Base-by-base conservation (phyloP, 2,329 filamentous ascomycete genomes). In the Diplodia scrobiculata region DNA sequence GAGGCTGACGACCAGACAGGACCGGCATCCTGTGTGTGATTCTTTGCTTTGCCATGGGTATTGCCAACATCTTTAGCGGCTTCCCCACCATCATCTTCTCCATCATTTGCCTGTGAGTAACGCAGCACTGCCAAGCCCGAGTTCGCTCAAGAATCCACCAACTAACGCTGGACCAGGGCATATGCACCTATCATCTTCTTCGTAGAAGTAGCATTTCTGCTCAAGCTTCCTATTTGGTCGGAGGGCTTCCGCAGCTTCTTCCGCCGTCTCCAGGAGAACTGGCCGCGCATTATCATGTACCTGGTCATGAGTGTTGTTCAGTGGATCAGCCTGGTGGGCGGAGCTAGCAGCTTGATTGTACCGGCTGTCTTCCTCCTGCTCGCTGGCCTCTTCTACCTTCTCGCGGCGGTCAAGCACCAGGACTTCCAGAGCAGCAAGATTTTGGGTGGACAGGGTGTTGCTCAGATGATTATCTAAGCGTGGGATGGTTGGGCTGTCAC, bases 191-290 rank as follows among this genome's bases (percentile, higher is more conserved):
- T 83, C 71, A 80, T 83, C 72, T 76, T 83, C 72, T 83, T 83
- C 74, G 80, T 83, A 71, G 81, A 99, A 79, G 89, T 99, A 19
- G 95, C 95, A 32, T 89, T 98, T 67, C 90, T 99, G 67, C 89
- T 99, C 68, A 91, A 95, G 80, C 97, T 99, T 82, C 99, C 95
- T 83, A 95, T 95, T 67, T 99, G 95, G 5, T 98, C 94, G 14
- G 80, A 89, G 70, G 88, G 86, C 70, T 99, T 99, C 81, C 95
- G 99, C 78, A 83, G 81, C 71, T 89, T 92, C 77, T 94, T 99
- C 79, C 92, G 94, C 79, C 89, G 87, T 74, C 91, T 99, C 83
- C 92, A 92, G 69, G 96, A 93, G 67, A 98, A 97, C 83, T 98
- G 93, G 83, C 96, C 95, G 89, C 92, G 95, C 79, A 94, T 94